phyloP scores from a whole-genome alignment of 345 rosid genomes.

The Salix udensis region DNA sequence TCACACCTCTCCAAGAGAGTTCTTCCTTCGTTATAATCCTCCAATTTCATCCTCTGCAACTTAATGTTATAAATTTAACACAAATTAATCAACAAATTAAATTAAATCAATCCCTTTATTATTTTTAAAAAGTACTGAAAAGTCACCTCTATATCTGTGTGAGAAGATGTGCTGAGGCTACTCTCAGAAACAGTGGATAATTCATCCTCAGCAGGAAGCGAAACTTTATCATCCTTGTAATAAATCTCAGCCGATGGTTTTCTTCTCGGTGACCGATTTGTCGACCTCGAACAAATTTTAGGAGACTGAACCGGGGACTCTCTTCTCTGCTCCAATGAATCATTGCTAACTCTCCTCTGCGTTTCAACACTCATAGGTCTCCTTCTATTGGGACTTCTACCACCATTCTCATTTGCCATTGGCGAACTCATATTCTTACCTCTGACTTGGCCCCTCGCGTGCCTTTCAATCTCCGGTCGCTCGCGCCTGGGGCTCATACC shows the following conservation, averaged over 20 bases:
- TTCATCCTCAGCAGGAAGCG: slow-evolving; percentile 45
- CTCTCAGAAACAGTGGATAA: slow-evolving; percentile 50
- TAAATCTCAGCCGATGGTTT: slow-evolving; percentile 32
- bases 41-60: slow-evolving; percentile 50
- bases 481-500: slow-evolving; percentile 44
- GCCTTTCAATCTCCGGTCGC: slow-evolving; percentile 29
- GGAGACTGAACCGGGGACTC: slow-evolving; percentile 51
- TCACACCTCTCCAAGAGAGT: slow-evolving; percentile 77
- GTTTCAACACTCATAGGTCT: slow-evolving; percentile 37
- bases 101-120: neutral
- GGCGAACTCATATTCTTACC: slow-evolving; percentile 43
- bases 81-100: neutral
- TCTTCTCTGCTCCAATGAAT: slow-evolving; percentile 41
- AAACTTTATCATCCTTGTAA: slow-evolving; percentile 27
- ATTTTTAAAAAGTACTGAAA: neutral
- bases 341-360: slow-evolving; percentile 35
- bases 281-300: slow-evolving; percentile 24
- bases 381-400: slow-evolving; percentile 52
- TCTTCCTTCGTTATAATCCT: slow-evolving; percentile 60
- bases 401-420: slow-evolving; percentile 35
- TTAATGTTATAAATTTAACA: neutral
- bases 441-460: slow-evolving; percentile 31
- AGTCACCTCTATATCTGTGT: slow-evolving; percentile 57
- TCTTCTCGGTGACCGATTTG: slow-evolving; percentile 34
- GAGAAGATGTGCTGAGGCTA: slow-evolving; percentile 49